These are phyloP conservation scores for Pleurozium schreberi DNA, from an alignment of 225 moss, liverwort and hornwort genomes.

Conservation along the genomic window DNA sequence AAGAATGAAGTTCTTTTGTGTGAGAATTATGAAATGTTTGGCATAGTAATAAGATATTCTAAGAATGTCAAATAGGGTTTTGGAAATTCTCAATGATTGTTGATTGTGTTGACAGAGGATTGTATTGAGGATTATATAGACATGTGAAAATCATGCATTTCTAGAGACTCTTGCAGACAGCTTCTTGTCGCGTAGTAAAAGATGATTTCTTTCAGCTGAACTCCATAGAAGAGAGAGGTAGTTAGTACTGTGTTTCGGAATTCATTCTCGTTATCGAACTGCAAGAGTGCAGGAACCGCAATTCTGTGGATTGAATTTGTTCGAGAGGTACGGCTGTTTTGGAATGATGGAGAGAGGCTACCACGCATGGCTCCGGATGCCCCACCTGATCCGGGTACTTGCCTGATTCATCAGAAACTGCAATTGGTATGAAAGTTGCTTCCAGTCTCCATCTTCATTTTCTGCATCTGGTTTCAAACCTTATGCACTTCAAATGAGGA, in stretches of 20 bases:
- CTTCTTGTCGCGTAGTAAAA: neutral
- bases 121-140: neutral
- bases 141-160: neutral
- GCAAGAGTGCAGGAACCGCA: constrained; percentile 58
- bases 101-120: neutral
- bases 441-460: neutral
- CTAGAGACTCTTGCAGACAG: neutral
- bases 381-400: constrained; percentile 57
- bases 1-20: neutral
- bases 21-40: neutral
- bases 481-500: neutral
- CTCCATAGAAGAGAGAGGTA: neutral
- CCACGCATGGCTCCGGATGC: constrained; percentile 64
- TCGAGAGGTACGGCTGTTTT: constrained; percentile 84
- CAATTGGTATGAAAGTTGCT: constrained; percentile 52
- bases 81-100: neutral
- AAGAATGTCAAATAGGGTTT: neutral
- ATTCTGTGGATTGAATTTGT: constrained; percentile 96
- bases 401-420: constrained; percentile 79
- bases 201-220: neutral
- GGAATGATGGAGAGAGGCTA: constrained; percentile 75
- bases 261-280: neutral
- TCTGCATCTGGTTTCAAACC: neutral
- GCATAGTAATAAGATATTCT: neutral
- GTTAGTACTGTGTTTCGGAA: neutral